Conservation (phyloP, 257 asterid species). For the Jasminum sambac region DNA sequence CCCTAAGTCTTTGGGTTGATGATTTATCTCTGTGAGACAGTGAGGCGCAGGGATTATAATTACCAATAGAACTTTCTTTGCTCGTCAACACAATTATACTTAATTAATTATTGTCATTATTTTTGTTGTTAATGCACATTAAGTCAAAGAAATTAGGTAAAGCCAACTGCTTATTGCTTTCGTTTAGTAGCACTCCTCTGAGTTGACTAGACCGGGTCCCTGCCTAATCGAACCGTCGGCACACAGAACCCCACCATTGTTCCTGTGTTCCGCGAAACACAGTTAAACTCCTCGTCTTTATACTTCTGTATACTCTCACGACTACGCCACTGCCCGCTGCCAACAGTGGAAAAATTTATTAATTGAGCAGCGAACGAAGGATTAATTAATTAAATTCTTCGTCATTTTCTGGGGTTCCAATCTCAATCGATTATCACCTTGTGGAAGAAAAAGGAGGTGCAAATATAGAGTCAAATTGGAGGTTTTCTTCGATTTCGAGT, state of each 20-base stretch:
- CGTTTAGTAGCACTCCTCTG: not conserved
- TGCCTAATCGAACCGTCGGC: not conserved
- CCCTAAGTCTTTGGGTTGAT: too few relatives aligned
- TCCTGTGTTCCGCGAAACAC: slow-evolving; percentile 1
- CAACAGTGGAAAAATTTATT: not conserved
- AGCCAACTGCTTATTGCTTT: not conserved
- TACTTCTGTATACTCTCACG: not conserved
- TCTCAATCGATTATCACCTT: not conserved
- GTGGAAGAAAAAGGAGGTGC: not conserved
- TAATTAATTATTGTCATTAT: not conserved
- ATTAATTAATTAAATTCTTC: not conserved
- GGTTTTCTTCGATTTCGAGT: not conserved
- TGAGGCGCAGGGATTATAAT: too few relatives aligned
- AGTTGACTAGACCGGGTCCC: not conserved
- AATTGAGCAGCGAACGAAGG: not conserved
- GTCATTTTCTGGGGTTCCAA: not conserved
- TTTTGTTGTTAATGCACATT: not conserved
- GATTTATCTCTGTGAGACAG: too few relatives aligned
- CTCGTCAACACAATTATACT: not conserved
- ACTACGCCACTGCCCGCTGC: not conserved
- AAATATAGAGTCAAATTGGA: not conserved
- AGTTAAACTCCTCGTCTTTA: not conserved
- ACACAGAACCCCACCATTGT: not conserved
- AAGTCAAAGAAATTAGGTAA: slow-evolving; percentile 30
- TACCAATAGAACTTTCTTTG: too few relatives aligned